Conservation (phyloP, 1,284 basidiomycete species). For the Boletus smithii region DNA sequence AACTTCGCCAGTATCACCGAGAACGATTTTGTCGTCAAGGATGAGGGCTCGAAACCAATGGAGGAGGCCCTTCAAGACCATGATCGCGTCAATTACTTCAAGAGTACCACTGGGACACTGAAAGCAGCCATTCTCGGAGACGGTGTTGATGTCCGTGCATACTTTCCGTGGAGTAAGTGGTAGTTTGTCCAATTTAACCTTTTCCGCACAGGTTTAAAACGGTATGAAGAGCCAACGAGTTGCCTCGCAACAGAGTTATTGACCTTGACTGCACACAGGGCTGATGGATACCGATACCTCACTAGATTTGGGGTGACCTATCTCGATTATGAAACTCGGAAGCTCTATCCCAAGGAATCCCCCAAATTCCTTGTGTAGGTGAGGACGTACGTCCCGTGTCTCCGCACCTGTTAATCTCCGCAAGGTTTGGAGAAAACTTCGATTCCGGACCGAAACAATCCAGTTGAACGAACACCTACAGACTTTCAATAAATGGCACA, state of each 20-base stretch:
- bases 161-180: too few species aligned
- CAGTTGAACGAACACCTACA: too few species aligned
- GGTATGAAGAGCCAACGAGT: constrained; percentile 34
- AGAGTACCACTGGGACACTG: too few species aligned
- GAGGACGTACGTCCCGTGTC: neutral
- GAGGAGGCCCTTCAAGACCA: neutral
- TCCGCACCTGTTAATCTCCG: neutral
- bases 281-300: constrained; percentile 61
- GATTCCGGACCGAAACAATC: constrained; percentile 2
- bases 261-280: constrained; percentile 35
- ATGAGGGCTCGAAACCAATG: too few species aligned
- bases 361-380: constrained; percentile 57
- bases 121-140: too few species aligned
- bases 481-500: too few species aligned
- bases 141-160: too few species aligned
- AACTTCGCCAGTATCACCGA: neutral
- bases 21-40: too few species aligned
- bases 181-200: too few species aligned
- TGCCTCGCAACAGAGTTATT: neutral
- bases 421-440: constrained; percentile 9
- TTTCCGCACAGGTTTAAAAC: constrained; percentile 70
- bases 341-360: constrained; percentile 67
- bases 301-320: constrained; percentile 65
- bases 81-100: too few species aligned
- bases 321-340: constrained; percentile 68